Evolutionary conservation across 2,329 filamentous ascomycete species (phyloP), one percentile per base, ranked within the genome.

Genomic region (Trichoderma sp.): DNA sequence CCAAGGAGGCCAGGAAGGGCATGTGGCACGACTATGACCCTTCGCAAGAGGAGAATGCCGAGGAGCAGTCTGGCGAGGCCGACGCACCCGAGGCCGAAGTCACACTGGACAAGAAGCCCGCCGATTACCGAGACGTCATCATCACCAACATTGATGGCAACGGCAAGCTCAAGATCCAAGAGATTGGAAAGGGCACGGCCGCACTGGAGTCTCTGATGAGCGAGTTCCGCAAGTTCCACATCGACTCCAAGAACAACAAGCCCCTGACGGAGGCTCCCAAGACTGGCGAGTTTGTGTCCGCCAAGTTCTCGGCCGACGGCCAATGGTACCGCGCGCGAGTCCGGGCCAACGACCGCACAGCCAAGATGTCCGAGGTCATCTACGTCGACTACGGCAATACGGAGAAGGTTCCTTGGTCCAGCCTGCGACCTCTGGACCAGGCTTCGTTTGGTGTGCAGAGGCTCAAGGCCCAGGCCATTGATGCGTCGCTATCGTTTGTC

Each of bases 381-480:
- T 99, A 97, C 79, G 87, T 99, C 68, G 95, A 99, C 81, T 99
- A 96, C 78, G 95, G 95, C 72, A 99, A 99, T 83, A 90, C 87
- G 63, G 95, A 99, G 79, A 90, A 88, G 74, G 83, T 96, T 65
- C 86, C 93, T 0, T 99, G 94, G 93, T 85, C 88, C 26, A 85
- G 86, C 70, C 87, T 99, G 50, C 90, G 95, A 30, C 83, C 92
- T n/a, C 85, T 99, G 56, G 85, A 88, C 58, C 88, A 92, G 74
- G 78, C 86, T 17, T 89, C 93, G 72, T 99, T 98, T 82, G 86
- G 87, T 48, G 81, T 86, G 5, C 87, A 92, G 76, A 93, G 90
- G 78, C 87, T 99, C 66, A 93, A 91, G 78, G 81, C 91, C 0
- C 95, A 98, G 80, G 95, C 95, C 3, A 80, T 89, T 0, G 94